These are phyloP conservation scores for Polyrhizophydium stewartii DNA, from an alignment of 371 early-diverging fungal genomes.

Conservation along the genomic window DNA sequence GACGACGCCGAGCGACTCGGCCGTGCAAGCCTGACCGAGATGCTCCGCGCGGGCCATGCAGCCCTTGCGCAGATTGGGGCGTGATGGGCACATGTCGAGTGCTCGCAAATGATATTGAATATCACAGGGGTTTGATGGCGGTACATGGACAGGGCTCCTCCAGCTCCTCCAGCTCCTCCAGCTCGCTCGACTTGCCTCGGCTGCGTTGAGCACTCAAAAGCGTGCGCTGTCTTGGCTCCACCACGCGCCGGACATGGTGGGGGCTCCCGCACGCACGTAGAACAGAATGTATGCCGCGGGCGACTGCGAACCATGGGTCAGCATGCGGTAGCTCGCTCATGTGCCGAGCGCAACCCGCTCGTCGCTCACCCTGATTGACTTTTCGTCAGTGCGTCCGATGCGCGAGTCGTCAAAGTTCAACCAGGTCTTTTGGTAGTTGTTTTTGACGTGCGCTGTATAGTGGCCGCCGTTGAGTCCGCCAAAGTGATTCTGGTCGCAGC, in stretches of 20 bases:
- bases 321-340: neutral
- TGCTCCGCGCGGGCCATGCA: neutral
- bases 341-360: no score
- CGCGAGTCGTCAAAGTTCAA: slow-evolving; percentile 90
- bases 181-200: no score
- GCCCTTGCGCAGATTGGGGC: no score
- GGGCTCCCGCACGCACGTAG: no score
- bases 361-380: slow-evolving; percentile 29
- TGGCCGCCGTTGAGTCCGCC: slow-evolving; percentile 92
- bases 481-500: slow-evolving; percentile 78
- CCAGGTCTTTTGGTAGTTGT: slow-evolving; percentile 78
- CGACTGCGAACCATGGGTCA: slow-evolving; percentile 17
- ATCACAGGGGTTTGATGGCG: no score
- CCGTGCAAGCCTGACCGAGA: neutral
- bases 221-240: no score
- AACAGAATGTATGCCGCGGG: slow-evolving; percentile 40
- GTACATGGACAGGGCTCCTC: no score
- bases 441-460: slow-evolving; percentile 88
- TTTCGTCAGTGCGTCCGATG: slow-evolving; percentile 54
- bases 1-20: slow-evolving; percentile 29
- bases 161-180: no score
- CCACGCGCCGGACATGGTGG: no score
- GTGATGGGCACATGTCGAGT: no score
- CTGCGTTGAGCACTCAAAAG: no score
- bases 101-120: no score